A percentile compares a stretch with the other conserved stretches of the same genome.
Evolutionary conservation across 257 asterid genomes (phyloP).

Genomic region (Capsicum chinense): DNA sequence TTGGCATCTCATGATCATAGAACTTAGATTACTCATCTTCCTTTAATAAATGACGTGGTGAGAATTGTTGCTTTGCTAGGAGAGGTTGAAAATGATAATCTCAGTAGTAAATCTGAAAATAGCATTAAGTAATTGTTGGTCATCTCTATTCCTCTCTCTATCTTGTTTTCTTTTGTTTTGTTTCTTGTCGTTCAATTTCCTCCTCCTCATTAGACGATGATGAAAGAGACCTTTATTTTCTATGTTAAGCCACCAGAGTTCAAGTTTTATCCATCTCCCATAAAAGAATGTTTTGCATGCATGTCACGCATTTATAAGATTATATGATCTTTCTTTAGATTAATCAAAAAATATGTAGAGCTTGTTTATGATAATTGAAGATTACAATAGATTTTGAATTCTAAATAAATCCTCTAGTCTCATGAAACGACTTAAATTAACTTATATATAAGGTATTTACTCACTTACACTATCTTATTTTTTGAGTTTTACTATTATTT

Average conservation of each 20-base stretch:
- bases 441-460: too few relatives aligned
- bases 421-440: too few relatives aligned
- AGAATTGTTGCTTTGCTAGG: conserved; percentile 74
- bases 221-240: neutral
- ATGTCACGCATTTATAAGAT: neutral
- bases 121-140: neutral
- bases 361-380: neutral
- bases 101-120: conserved; percentile 62
- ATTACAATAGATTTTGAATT: neutral
- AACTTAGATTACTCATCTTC: conserved; percentile 49
- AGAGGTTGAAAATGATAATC: conserved; percentile 61
- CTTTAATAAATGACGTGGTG: conserved; percentile 42
- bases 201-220: neutral
- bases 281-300: neutral
- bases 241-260: neutral
- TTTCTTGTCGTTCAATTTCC: neutral
- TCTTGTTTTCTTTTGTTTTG: too few relatives aligned
- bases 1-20: conserved; percentile 53
- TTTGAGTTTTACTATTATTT: neutral
- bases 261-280: neutral
- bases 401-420: neutral
- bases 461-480: neutral
- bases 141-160: neutral
- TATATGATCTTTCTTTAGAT: neutral
- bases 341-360: neutral